Conservation (phyloP, 208 protist genomes). For the Zelonia costaricensis region DNA sequence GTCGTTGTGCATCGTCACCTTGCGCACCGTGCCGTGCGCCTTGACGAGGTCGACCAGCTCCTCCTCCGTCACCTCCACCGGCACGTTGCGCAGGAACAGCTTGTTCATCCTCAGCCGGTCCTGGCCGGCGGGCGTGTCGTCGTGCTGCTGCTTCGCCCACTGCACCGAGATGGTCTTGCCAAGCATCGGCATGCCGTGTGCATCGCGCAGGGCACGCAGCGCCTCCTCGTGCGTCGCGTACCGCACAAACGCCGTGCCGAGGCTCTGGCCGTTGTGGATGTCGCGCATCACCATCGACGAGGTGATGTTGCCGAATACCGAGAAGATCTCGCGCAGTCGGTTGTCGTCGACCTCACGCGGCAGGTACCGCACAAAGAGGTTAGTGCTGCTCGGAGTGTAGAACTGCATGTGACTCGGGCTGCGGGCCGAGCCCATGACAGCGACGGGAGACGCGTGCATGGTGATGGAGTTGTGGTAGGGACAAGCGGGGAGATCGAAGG, state of each 20-base stretch:
- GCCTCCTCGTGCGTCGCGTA: constrained; percentile 30
- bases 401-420: constrained; percentile 21
- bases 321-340: constrained; percentile 29
- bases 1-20: constrained; percentile 38
- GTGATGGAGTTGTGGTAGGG: neutral
- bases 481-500: too few relatives aligned
- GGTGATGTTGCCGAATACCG: constrained; percentile 29
- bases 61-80: constrained; percentile 25
- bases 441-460: neutral
- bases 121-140: constrained; percentile 29
- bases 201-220: constrained; percentile 14
- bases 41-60: constrained; percentile 14
- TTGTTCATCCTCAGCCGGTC: constrained; percentile 40
- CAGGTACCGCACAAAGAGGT: constrained; percentile 48
- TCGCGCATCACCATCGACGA: constrained; percentile 54
- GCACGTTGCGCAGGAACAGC: constrained; percentile 60
- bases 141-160: constrained; percentile 43
- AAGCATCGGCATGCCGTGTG: constrained; percentile 11
- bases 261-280: constrained; percentile 49
- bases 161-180: constrained; percentile 29
- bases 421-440: neutral
- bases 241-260: constrained; percentile 47
- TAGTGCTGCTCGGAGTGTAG: constrained; percentile 45
- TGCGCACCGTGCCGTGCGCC: constrained; percentile 24
- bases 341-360: constrained; percentile 35